phyloP scores from a whole-genome alignment of 1,139 yeast species.

The Nakaseomyces uthaithaninus region DNA sequence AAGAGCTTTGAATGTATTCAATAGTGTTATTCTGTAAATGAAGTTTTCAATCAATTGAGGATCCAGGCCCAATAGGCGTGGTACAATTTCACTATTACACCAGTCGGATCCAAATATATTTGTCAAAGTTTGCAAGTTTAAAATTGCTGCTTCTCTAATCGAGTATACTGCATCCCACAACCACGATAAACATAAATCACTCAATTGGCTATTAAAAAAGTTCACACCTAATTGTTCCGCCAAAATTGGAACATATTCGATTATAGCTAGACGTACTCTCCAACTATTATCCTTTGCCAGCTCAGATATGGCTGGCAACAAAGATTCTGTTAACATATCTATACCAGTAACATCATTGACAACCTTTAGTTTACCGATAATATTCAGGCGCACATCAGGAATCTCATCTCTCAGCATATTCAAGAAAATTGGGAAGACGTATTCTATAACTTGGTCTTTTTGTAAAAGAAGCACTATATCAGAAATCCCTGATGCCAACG shows the following conservation, averaged over 20 bases:
- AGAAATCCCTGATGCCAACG: slow-evolving; percentile 82
- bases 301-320: slow-evolving; percentile 93
- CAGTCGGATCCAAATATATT: slow-evolving; percentile 86
- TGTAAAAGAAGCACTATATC: slow-evolving; percentile 82
- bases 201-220: slow-evolving; percentile 85
- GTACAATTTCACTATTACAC: slow-evolving; percentile 81
- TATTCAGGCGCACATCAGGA: slow-evolving; percentile 92
- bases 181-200: slow-evolving; percentile 91
- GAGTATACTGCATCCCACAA: slow-evolving; percentile 97
- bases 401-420: slow-evolving; percentile 94
- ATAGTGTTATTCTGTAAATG: slow-evolving; percentile 83
- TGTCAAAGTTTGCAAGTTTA: slow-evolving; percentile 70
- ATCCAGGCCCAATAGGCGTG: slow-evolving; percentile 54
- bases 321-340: slow-evolving; percentile 72
- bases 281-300: slow-evolving; percentile 94
- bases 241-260: slow-evolving; percentile 89
- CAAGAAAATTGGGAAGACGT: slow-evolving; percentile 78
- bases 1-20: slow-evolving; percentile 76
- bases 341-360: slow-evolving; percentile 95
- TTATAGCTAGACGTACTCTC: slow-evolving; percentile 96
- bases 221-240: slow-evolving; percentile 95
- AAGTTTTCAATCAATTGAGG: slow-evolving; percentile 43
- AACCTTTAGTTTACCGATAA: slow-evolving; percentile 81
- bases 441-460: slow-evolving; percentile 74
- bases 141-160: slow-evolving; percentile 92